Conservation (phyloP, 2,329 filamentous ascomycete species). For the Dendryphion nanum region DNA sequence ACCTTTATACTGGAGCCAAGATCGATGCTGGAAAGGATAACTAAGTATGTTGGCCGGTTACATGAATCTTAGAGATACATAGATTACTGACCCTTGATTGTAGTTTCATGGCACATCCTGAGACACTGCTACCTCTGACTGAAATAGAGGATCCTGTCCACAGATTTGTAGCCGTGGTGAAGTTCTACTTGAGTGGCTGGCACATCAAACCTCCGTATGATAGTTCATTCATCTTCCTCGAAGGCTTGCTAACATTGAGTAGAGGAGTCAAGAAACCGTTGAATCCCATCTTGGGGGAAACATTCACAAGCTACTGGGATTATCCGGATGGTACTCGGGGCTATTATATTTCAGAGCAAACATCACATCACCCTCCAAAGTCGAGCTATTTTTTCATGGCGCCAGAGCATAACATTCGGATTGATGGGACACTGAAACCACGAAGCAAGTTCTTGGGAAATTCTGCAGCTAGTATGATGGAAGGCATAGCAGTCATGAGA, state of each 20-base stretch:
- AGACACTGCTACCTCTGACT: conserved; percentile 87
- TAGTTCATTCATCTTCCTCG: conserved; percentile 24
- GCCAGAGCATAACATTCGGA: conserved; percentile 87
- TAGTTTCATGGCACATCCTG: conserved; percentile 99
- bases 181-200: conserved; percentile 98
- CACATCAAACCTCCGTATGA: conserved; percentile 96
- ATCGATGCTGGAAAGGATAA: conserved; percentile 98
- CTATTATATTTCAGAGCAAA: conserved; percentile 97
- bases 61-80: neutral
- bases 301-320: conserved; percentile 95
- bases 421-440: conserved; percentile 93
- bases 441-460: conserved; percentile 95
- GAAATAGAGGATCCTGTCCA: conserved; percentile 83
- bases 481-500: conserved; percentile 84
- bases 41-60: conserved; percentile 66
- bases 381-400: conserved; percentile 99
- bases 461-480: conserved; percentile 97
- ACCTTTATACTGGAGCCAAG: conserved; percentile 97
- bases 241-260: conserved; percentile 21
- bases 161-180: conserved; percentile 91
- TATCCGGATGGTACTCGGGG: conserved; percentile 78
- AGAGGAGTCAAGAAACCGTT: conserved; percentile 98
- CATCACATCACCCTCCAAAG: conserved; percentile 96
- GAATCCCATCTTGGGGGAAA: conserved; percentile 94
- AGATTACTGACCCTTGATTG: conserved; percentile 14